Evolutionary conservation across 2,329 filamentous ascomycete genomes (phyloP), one percentile per base, ranked within the genome.

Genomic region (Fusarium ambrosium): DNA sequence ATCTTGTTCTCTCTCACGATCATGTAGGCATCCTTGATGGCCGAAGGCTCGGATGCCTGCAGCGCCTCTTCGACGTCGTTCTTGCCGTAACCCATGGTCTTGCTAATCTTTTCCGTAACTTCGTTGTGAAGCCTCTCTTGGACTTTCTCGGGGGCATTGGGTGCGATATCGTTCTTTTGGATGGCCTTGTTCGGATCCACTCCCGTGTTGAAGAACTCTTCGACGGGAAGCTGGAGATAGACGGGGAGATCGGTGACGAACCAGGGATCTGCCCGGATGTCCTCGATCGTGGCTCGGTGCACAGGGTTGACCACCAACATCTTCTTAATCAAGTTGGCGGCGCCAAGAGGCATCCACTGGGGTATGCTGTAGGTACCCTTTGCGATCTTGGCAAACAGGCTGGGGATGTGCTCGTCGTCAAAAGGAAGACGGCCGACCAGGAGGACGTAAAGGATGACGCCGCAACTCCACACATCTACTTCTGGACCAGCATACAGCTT

Each of bases 11-110:
- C 97, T 63, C 96, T 92, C 29, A 99, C 95, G 82, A 99, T 99
- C 85, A 98, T 92, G 85, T 98, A 99, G 2, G 97, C 97, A 84
- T 99, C 97, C 85, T 99, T 99, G 87, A 99, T 98, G 13, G 97
- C 95, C 68, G 95, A 98, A 14, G 97, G 97, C 82, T 99, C 97
- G 63, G 97, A 92, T 66, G 95, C 95, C 79, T 93, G 93, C 72
- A 99, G 87, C 24, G 97, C 96, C 83, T 98, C 97, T 81, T 98
- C 94, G 63, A 99, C 96, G 86, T 99, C 97, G 71, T 93, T 93
- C 82, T 94, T 96, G 39, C 93, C 95, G 81, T 99, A 99, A 70
- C 97, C 97, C 95, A 99, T 98, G 1, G 95, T 98, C 85, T 96
- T 97, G 79, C 96, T 97, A 63, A 99, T 93, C 87, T 98, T 98